Evolutionary conservation across 257 asterid species (phyloP), one percentile per base, ranked within the genome.

Genomic region (Avicennia marina): DNA sequence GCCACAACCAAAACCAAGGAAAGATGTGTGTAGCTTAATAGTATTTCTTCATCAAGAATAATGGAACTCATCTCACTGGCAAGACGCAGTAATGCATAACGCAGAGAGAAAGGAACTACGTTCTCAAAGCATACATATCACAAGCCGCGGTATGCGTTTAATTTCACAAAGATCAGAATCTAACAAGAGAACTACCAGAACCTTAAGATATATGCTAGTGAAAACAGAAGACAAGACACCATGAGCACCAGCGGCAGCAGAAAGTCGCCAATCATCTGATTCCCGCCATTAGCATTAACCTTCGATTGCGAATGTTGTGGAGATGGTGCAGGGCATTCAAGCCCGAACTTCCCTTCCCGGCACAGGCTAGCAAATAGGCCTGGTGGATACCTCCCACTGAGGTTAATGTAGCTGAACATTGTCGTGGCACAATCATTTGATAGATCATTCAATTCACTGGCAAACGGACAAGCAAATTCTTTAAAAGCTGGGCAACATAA

Each of bases 371-470:
- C 72, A n/a, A 89, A 83, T 32, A 83, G 74, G 21, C 94, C 95
- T 0, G 89, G 84, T 3, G 97, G 94, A 50, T 89, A 89, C 65
- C 78, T 78, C 34, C 95, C 97, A 7, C 70, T 53, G 40, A 83
- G 81, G 70, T 83, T 79, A 54, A 89, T 89, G 52, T 89, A 89
- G 71, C 91, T 79, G 84, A 86, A 89, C 97, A 89, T 89, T 43
- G 81, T 72, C 4, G 81, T 43, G 49, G 97, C 91, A 41, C 97
- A 86, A 12, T 89, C 86, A 2, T 56, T 86, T 0, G 81, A n/a
- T 29, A 79, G 34, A 52, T 89, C 95, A 32, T 86, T 86, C 51
- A 83, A 0, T 0, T 60, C 46, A 0, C 76, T 86, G 0, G 38
- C 44, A 45, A 21, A 81, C 11, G 89, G 94, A 50, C 97, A 89